These are phyloP conservation scores for Fusarium continuum DNA, from an alignment of 2,329 filamentous ascomycete genomes.

Conservation along the genomic window DNA sequence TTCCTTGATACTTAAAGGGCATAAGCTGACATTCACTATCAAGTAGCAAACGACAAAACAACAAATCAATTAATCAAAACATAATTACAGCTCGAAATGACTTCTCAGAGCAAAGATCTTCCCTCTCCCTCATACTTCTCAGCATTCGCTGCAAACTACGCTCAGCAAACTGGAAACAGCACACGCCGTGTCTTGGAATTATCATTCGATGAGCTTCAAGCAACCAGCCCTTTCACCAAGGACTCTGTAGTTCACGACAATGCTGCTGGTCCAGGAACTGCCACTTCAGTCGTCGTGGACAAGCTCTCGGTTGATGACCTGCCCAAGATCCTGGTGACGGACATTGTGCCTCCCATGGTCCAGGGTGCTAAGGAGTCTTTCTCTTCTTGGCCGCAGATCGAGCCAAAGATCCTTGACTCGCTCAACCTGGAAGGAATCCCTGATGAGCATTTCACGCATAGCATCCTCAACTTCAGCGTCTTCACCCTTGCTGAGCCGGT, in stretches of 20 bases:
- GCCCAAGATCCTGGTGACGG: slow-evolving; percentile 26
- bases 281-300: slow-evolving; percentile 40
- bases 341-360: slow-evolving; percentile 34
- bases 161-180: slow-evolving; percentile 43
- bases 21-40: neutral
- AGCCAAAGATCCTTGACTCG: slow-evolving; percentile 31
- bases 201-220: slow-evolving; percentile 27
- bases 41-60: neutral
- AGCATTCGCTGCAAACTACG: slow-evolving; percentile 41
- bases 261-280: slow-evolving; percentile 47
- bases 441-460: slow-evolving; percentile 38
- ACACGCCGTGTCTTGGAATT: slow-evolving; percentile 39
- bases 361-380: slow-evolving; percentile 28
- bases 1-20: neutral
- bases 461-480: slow-evolving; percentile 46
- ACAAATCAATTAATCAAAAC: neutral
- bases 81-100: slow-evolving; percentile 12
- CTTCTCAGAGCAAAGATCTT: slow-evolving; percentile 18
- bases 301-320: neutral
- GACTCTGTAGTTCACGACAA: slow-evolving; percentile 46
- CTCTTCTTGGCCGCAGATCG: neutral
- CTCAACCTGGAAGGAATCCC: slow-evolving; percentile 32
- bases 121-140: slow-evolving; percentile 40
- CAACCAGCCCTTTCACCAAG: slow-evolving; percentile 28
- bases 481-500: slow-evolving; percentile 41